A percentile compares a stretch with the other conserved stretches of the same genome.
These are phyloP conservation scores for Teunomyces cretensis DNA, from an alignment of 805 yeast species.

Conservation along the genomic window DNA sequence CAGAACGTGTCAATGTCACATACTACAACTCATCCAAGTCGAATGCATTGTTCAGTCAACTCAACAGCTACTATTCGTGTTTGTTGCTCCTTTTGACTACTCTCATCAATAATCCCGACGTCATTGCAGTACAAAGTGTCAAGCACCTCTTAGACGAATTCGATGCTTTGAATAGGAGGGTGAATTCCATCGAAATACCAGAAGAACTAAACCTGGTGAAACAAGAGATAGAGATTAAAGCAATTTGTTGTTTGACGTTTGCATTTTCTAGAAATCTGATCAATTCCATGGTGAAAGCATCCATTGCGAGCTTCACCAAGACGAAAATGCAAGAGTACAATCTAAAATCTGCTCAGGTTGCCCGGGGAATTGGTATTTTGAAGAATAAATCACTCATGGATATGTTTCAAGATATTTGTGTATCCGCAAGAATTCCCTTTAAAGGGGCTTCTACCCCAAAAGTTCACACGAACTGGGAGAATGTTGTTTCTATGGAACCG, in stretches of 20 bases:
- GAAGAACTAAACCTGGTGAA: background rate
- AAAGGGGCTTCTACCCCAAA: background rate
- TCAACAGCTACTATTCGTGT: slow-evolving; percentile 15
- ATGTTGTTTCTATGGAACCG: slow-evolving; percentile 7
- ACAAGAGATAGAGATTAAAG: background rate
- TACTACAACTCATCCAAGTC: slow-evolving; percentile 3
- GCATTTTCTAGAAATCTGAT: slow-evolving; percentile 1
- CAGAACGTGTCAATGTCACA: slow-evolving; percentile 3
- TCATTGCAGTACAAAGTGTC: slow-evolving; percentile 9
- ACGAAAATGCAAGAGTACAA: slow-evolving; percentile 5
- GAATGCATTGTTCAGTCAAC: background rate
- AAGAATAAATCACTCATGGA: background rate
- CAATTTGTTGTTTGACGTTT: background rate
- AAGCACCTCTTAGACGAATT: slow-evolving; percentile 12
- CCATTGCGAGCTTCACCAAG: slow-evolving; percentile 6
- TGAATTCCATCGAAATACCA: background rate
- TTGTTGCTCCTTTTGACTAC: slow-evolving; percentile 11
- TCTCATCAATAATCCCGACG: background rate
- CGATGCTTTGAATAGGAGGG: background rate
- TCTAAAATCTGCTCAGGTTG: background rate
- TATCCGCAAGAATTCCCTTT: background rate
- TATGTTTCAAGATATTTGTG: background rate
- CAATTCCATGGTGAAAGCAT: slow-evolving; percentile 1
- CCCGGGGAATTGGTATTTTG: background rate
- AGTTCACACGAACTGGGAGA: background rate